Evolutionary conservation across 495 filamentous ascomycete genomes (phyloP), one percentile per base, ranked within the genome.

Genomic region (Sphaerosporella brunnea): DNA sequence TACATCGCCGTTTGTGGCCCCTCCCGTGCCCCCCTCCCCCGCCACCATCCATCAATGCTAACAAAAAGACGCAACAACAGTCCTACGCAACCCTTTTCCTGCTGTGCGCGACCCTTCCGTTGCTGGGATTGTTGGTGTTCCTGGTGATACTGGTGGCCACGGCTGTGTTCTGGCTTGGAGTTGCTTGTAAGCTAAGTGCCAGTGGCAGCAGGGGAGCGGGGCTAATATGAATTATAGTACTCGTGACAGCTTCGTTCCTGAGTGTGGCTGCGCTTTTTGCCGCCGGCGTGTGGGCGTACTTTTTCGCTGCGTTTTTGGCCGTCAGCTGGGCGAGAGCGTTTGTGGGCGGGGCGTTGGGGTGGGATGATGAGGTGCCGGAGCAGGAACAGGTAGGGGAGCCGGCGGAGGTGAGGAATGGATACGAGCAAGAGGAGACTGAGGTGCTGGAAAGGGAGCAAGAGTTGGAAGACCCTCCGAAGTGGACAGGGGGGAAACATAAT

Each of bases 281-380:
- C 13, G 8, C 35, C 5, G 3, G 30, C 9, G 28, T 10, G 5
- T 51, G 40, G 18, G 30, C 26, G n/a, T 46, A 46, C 28, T 20
- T 46, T 7, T 8, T 46, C 10, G 43, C 10, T 8, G n/a, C 35
- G n/a, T 34, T 46, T 19, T 8, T 35, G 1, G 43, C 28, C 4
- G 43, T 11, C 9, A 25, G 28, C n/a, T 46, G 47, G 44, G 23
- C 13, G 30, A 4, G 39, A n/a, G 24, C n/a, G 41, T 25, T 13
- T 40, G 49, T 32, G 37, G 21, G 32, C 45, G 36, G 15, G 47
- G 30, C 37, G 37, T 13, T 40, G 10, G 18, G 13, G 23, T 35
- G 19, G 45, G 2, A 36, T 3, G 45, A 65, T 52, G 56, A 65
- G 34, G 48, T 43, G 19, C 48, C 48, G n/a, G 37, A 56, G 23